Percentiles rank a stretch among this genome's conserved stretches.
These are phyloP conservation scores for Chlorella sorokiniana DNA, from an alignment of 139 green algal species.

Conservation along the genomic window DNA sequence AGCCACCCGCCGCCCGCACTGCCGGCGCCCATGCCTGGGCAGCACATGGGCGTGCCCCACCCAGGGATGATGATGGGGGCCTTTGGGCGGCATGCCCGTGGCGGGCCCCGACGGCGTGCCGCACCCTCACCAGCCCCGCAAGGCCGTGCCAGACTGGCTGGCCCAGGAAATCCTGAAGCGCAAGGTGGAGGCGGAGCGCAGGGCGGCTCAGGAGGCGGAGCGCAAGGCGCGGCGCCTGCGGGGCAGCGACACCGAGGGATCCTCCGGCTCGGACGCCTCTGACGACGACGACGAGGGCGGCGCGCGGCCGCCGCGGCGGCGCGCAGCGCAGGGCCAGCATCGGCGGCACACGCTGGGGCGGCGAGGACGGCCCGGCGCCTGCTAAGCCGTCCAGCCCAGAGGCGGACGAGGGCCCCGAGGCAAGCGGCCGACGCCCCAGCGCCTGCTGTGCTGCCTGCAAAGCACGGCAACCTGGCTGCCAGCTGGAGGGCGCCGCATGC, in stretches of 20 bases:
- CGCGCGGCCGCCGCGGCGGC: not conserved
- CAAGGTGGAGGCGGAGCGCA: conserved; percentile 1
- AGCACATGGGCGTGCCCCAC: not conserved
- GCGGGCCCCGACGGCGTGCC: not conserved
- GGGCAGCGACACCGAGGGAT: conserved; percentile 13
- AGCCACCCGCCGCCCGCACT: not conserved
- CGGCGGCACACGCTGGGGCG: conserved; percentile 22
- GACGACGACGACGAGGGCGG: not conserved
- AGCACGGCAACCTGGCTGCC: too few species aligned
- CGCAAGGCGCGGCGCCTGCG: not conserved
- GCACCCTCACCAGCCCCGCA: conserved; percentile 11
- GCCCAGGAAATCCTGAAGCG: conserved; percentile 47
- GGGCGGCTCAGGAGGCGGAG: not conserved
- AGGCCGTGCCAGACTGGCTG: conserved; percentile 53
- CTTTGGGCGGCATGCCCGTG: not conserved
- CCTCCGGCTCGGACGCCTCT: not conserved
- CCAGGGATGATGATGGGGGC: not conserved
- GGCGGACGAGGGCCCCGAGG: too few species aligned
- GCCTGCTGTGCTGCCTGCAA: not conserved
- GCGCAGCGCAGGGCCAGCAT: not conserved
- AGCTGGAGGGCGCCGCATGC: too few species aligned
- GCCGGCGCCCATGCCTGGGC: not conserved
- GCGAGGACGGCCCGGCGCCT: not conserved
- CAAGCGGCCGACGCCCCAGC: not conserved
- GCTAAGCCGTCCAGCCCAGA: not conserved